A percentile compares a stretch with the other conserved stretches of the same genome.
phyloP scores from a whole-genome alignment of 345 rosid species.

The Eucalyptus tenuipes region DNA sequence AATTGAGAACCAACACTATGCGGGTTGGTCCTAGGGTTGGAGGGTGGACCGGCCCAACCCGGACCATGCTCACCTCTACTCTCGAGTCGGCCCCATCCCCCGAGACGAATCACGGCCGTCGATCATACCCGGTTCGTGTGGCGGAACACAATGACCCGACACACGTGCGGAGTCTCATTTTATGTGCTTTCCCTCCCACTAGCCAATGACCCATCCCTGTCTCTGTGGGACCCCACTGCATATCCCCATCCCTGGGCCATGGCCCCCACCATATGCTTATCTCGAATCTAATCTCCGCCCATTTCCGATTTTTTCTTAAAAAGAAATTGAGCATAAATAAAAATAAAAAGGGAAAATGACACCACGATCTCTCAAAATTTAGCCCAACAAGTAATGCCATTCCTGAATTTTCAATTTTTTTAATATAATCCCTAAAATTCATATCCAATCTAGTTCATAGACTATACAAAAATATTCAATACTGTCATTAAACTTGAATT shows the following conservation, averaged over 20 bases:
- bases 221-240: neutral
- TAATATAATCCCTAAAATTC: no score
- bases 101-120: neutral
- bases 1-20: no score
- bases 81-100: neutral
- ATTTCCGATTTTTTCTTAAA: neutral
- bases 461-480: no score
- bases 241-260: neutral
- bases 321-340: accelerated
- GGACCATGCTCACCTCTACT: no score
- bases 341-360: neutral
- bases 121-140: neutral
- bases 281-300: neutral
- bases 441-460: no score
- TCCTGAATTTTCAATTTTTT: no score
- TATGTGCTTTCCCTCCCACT: neutral
- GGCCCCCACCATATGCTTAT: neutral
- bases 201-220: neutral
- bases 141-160: neutral
- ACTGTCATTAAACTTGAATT: accelerated
- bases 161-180: neutral
- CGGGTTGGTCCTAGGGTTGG: no score
- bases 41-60: no score
- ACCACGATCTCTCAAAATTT: accelerated
- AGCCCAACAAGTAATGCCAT: no score